Conservation (phyloP, 805 yeast genomes). For the Saitoella complicata region DNA sequence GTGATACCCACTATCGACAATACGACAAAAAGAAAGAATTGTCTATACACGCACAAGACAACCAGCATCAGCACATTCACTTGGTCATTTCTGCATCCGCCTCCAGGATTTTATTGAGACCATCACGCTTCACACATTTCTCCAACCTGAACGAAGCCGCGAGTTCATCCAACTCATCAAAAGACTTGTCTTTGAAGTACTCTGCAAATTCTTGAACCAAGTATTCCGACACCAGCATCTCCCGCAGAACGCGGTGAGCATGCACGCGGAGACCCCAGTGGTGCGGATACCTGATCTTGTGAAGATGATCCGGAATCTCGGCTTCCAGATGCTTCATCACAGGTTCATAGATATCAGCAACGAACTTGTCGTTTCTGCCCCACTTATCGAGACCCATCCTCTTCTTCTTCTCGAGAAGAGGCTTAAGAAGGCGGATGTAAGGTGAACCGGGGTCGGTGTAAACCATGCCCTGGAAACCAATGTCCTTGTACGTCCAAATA, state of each 20-base stretch:
- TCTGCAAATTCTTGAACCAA: slow-evolving; percentile 32
- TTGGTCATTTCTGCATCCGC: slow-evolving; percentile 1
- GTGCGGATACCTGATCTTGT: slow-evolving; percentile 27
- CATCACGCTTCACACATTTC: slow-evolving; percentile 28
- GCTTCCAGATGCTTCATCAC: slow-evolving; percentile 25
- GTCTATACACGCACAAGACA: no score
- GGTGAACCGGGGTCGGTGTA: slow-evolving; percentile 30
- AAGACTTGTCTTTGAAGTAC: slow-evolving; percentile 25
- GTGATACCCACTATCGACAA: no score
- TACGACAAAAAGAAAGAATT: no score
- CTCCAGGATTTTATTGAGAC: slow-evolving; percentile 20
- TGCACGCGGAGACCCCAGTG: slow-evolving; percentile 26
- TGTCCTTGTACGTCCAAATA: slow-evolving; percentile 38
- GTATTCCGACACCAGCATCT: slow-evolving; percentile 29
- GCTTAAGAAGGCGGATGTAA: slow-evolving; percentile 28
- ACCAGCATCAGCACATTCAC: neutral
- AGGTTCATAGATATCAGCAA: slow-evolving; percentile 23
- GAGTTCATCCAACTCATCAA: slow-evolving; percentile 33
- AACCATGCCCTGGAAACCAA: slow-evolving; percentile 36
- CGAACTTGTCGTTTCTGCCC: slow-evolving; percentile 32
- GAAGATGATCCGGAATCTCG: slow-evolving; percentile 28
- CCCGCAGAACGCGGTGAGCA: slow-evolving; percentile 27
- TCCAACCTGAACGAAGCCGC: slow-evolving; percentile 37
- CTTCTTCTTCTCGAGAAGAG: slow-evolving; percentile 29
- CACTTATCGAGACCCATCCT: slow-evolving; percentile 32